Evolutionary conservation across 1,139 yeast species (phyloP).

Genomic region (Blastobotrys capitulatus): DNA sequence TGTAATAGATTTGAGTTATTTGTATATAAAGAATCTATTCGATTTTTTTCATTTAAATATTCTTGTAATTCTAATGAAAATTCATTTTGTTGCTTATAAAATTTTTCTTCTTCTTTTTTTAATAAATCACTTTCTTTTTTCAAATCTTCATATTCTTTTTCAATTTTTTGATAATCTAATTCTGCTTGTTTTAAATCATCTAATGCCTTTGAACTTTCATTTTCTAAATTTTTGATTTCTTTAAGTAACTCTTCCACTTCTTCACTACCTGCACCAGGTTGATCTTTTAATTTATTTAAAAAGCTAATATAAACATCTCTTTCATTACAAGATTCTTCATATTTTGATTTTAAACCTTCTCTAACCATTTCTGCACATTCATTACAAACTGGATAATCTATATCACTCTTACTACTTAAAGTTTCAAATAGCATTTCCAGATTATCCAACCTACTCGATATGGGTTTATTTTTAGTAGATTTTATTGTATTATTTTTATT

Average conservation of each 20-base stretch:
- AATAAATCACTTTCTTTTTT: slow-evolving; percentile 35
- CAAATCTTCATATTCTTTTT: slow-evolving; percentile 18
- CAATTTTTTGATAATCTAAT: slow-evolving; percentile 37
- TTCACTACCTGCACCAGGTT: slow-evolving; percentile 41
- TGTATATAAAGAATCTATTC: slow-evolving; percentile 57
- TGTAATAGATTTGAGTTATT: slow-evolving; percentile 61
- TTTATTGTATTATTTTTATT: background rate
- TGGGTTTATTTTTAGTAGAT: slow-evolving; percentile 22
- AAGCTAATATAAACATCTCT: slow-evolving; percentile 74
- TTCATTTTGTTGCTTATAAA: slow-evolving; percentile 46
- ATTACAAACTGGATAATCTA: slow-evolving; percentile 84
- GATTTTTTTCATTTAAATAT: slow-evolving; percentile 50
- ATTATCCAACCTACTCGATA: slow-evolving; percentile 41
- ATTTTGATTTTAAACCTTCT: slow-evolving; percentile 62
- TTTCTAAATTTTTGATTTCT: slow-evolving; percentile 37
- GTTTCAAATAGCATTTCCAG: slow-evolving; percentile 62
- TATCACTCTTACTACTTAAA: slow-evolving; percentile 60
- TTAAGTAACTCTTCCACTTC: slow-evolving; percentile 41
- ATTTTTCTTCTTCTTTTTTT: slow-evolving; percentile 40
- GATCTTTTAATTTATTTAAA: slow-evolving; percentile 59
- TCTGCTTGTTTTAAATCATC: slow-evolving; percentile 28
- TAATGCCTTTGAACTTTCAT: slow-evolving; percentile 25
- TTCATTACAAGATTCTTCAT: slow-evolving; percentile 70
- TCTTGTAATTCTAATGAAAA: slow-evolving; percentile 46
- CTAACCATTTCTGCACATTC: slow-evolving; percentile 74